These are phyloP conservation scores for Fusarium concolor DNA, from an alignment of 2,329 filamentous ascomycete genomes.

Conservation along the genomic window DNA sequence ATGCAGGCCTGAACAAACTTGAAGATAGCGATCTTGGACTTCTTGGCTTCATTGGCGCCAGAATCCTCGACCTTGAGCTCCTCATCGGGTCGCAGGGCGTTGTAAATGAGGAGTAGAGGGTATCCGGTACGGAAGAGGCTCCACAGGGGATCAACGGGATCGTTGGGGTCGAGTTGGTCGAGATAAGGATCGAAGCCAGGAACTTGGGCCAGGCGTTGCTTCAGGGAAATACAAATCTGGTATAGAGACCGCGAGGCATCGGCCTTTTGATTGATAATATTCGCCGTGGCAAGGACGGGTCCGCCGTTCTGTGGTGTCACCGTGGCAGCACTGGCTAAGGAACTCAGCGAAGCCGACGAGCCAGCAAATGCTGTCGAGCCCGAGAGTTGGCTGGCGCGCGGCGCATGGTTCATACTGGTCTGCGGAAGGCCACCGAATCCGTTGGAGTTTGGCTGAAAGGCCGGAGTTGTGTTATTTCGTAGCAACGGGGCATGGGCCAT, in stretches of 20 bases:
- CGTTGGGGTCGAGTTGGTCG: slow-evolving; percentile 74
- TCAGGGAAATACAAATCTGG: slow-evolving; percentile 90
- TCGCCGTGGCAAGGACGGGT: slow-evolving; percentile 81
- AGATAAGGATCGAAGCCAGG: slow-evolving; percentile 84
- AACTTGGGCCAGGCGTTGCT: slow-evolving; percentile 83
- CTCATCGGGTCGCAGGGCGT: slow-evolving; percentile 78
- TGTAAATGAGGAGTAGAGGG: slow-evolving; percentile 90
- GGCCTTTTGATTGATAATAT: slow-evolving; percentile 97
- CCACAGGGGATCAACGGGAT: slow-evolving; percentile 92
- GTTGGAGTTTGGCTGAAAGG: slow-evolving; percentile 63
- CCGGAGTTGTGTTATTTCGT: slow-evolving; percentile 69
- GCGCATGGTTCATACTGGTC: slow-evolving; percentile 63
- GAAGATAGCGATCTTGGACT: slow-evolving; percentile 88
- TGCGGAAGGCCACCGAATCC: slow-evolving; percentile 58
- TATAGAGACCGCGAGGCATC: slow-evolving; percentile 93
- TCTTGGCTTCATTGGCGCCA: slow-evolving; percentile 74
- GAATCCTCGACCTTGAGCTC: slow-evolving; percentile 75
- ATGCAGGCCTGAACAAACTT: slow-evolving; percentile 93
- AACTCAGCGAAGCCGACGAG: slow-evolving; percentile 64
- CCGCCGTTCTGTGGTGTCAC: slow-evolving; percentile 62
- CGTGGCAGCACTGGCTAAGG: slow-evolving; percentile 60
- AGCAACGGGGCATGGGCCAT: slow-evolving; percentile 71
- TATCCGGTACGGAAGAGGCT: slow-evolving; percentile 84
- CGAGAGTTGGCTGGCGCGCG: slow-evolving; percentile 71
- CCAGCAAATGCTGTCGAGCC: slow-evolving; percentile 68